Evolutionary conservation across 768 basidiomycete genomes (phyloP).

Genomic region (Pulveroboletus sp.): DNA sequence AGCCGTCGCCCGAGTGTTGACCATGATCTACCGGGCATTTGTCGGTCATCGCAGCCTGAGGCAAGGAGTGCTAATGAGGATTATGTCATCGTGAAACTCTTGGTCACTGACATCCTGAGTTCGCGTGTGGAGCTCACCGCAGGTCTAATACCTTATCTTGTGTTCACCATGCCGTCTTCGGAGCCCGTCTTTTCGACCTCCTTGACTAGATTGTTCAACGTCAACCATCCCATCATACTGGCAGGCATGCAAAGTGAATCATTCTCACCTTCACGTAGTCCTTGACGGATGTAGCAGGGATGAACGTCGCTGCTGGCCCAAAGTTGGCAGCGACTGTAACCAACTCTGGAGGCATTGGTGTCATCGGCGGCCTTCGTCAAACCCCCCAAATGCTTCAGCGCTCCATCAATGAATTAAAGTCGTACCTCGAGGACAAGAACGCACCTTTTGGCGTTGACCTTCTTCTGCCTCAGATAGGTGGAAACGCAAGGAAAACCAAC

Average conservation of each 20-base stretch:
- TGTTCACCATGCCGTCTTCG: slow-evolving; percentile 57
- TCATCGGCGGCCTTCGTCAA: slow-evolving; percentile 79
- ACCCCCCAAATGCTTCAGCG: slow-evolving; percentile 66
- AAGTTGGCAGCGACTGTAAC: slow-evolving; percentile 85
- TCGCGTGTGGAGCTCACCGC: neutral
- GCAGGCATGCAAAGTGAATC: slow-evolving; percentile 42
- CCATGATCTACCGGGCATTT: slow-evolving; percentile 50
- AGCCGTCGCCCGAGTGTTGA: slow-evolving; percentile 34
- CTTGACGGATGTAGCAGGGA: slow-evolving; percentile 28
- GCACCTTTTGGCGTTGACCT: slow-evolving; percentile 83
- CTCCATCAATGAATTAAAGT: slow-evolving; percentile 69
- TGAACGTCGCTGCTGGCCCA: slow-evolving; percentile 86
- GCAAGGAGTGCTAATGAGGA: neutral
- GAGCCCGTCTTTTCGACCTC: slow-evolving; percentile 63
- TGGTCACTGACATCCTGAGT: neutral
- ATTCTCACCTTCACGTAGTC: neutral
- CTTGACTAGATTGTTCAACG: slow-evolving; percentile 68
- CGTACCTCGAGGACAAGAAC: slow-evolving; percentile 64
- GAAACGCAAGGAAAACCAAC: slow-evolving; percentile 81
- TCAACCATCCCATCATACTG: slow-evolving; percentile 81
- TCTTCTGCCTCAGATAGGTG: slow-evolving; percentile 77
- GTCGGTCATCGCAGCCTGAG: slow-evolving; percentile 22
- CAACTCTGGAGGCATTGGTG: slow-evolving; percentile 85
- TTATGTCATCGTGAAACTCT: slow-evolving; percentile 13
- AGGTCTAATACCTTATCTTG: neutral